phyloP scores from a whole-genome alignment of 2,329 filamentous ascomycete species.

The Exophiala xenobiotica region DNA sequence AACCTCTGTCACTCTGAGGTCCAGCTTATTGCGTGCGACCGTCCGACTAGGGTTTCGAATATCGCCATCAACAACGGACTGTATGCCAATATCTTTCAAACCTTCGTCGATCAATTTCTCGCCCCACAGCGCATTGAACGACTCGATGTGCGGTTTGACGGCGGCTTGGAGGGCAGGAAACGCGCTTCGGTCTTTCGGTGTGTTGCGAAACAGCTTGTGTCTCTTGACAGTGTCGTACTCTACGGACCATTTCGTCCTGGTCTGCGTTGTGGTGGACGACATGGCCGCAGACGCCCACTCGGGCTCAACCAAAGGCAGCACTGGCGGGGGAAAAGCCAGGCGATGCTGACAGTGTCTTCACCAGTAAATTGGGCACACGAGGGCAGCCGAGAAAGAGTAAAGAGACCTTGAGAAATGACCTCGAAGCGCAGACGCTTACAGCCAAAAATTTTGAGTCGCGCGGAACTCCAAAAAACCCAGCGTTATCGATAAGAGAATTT shows the following conservation, averaged over 20 bases:
- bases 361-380: too few relatives aligned
- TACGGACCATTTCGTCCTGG: conserved; percentile 70
- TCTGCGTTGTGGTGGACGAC: conserved; percentile 20
- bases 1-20: conserved; percentile 75
- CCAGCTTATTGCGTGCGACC: conserved; percentile 64
- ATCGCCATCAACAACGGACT: conserved; percentile 81
- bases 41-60: conserved; percentile 34
- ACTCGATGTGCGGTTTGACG: conserved; percentile 89
- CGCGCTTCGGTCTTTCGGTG: conserved; percentile 80
- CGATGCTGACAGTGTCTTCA: too few relatives aligned
- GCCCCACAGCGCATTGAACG: conserved; percentile 88
- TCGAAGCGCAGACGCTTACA: too few relatives aligned
- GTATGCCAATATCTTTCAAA: conserved; percentile 84
- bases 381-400: too few relatives aligned
- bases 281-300: too few relatives aligned
- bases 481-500: too few relatives aligned
- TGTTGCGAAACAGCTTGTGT: conserved; percentile 84
- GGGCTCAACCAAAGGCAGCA: too few relatives aligned
- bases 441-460: too few relatives aligned
- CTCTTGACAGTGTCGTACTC: conserved; percentile 82
- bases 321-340: too few relatives aligned
- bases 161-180: conserved; percentile 83
- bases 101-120: conserved; percentile 73
- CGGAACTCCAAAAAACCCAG: too few relatives aligned
- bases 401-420: too few relatives aligned